Conservation (phyloP, 306 rosid genomes). For the Trifolium pratense region DNA sequence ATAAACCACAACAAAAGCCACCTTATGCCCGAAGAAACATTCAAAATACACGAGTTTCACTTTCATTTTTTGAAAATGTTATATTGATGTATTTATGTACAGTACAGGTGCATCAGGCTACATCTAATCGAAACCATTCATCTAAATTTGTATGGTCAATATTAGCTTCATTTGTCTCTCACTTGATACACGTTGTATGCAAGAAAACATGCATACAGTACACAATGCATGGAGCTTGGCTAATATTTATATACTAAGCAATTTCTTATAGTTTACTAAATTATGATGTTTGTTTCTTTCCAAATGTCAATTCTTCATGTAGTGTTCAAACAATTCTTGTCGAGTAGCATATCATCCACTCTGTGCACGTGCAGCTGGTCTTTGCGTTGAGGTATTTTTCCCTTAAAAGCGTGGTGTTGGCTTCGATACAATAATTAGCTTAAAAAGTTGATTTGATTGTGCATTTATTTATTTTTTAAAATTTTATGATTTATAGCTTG, state of each 20-base stretch:
- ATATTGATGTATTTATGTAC: neutral
- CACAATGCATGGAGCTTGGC: conserved; percentile 1
- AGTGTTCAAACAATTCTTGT: conserved; percentile 96
- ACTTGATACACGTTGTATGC: conserved; percentile 4
- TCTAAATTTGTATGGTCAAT: neutral
- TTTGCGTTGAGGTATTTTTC: conserved; percentile 88
- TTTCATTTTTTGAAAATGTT: conserved; percentile 2
- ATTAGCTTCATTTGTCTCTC: conserved; percentile 18
- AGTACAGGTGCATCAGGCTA: neutral
- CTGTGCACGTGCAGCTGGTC: conserved; percentile 99
- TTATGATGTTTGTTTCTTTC: conserved; percentile 16
- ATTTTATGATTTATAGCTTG: conserved; percentile 64
- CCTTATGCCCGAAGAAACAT: conserved; percentile 15
- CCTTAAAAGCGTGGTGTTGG: conserved; percentile 21
- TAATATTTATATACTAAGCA: conserved; percentile 29
- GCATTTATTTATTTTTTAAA: conserved; percentile 36
- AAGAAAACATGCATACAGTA: neutral
- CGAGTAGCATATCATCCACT: conserved; percentile 97
- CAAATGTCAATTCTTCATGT: conserved; percentile 46
- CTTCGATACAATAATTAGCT: conserved; percentile 27
- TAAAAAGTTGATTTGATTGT: conserved; percentile 14
- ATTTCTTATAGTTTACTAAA: conserved; percentile 19
- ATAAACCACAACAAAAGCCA: conserved; percentile 10
- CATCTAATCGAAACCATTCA: neutral
- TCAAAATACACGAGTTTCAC: conserved; percentile 5